Base-by-base conservation (phyloP, 228 moss, liverwort and hornwort species). In the Sphagnum magellanicum region DNA sequence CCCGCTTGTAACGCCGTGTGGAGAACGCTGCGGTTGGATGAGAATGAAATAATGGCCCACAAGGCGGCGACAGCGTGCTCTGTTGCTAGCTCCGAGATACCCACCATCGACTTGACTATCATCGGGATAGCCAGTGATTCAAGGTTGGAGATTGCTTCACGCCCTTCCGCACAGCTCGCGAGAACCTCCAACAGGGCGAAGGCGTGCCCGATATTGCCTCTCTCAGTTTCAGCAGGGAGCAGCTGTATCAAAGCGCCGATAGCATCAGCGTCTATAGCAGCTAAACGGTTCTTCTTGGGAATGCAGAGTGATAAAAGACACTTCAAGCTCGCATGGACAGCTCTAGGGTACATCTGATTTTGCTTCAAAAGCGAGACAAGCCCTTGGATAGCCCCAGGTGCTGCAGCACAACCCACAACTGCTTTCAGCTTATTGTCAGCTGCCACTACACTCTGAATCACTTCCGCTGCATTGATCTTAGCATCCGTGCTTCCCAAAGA, bases 41-140 rank as follows among this genome's bases (percentile, higher is more conserved):
- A 87, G 64, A 80, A 92, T 8, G 87, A 83, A 3, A 90, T 85
- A 52, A 92, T 76, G 47, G 88, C 78, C 92, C 92, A 95, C 67
- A 95, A 57, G 4, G 82, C 32, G 3, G 87, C 90, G 4, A 95
- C 95, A 0, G 87, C 89, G 50, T 89, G 89, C 70, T 95, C 95
- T 0, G 90, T 92, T 1, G 91, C 85, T 2, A 79, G 63, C 1
- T 84, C 82, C 0, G 90, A 89, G 3, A 82, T 84, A 4, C 87
- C 90, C 4, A 92, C 62, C 72, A 92, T 69, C 2, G 88, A 80
- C 63, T 89, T 92, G 46, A 95, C 87, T 0, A 95, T 78, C 79
- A 88, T 81, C 47, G 92, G 87, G 16, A 95, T 81, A 32, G 91
- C 86, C 4, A 77, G n/a, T 3, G 60, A 72, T 32, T 32, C 32